Evolutionary conservation across 1,139 yeast genomes (phyloP).

Genomic region (Geotrichum armillariae): DNA sequence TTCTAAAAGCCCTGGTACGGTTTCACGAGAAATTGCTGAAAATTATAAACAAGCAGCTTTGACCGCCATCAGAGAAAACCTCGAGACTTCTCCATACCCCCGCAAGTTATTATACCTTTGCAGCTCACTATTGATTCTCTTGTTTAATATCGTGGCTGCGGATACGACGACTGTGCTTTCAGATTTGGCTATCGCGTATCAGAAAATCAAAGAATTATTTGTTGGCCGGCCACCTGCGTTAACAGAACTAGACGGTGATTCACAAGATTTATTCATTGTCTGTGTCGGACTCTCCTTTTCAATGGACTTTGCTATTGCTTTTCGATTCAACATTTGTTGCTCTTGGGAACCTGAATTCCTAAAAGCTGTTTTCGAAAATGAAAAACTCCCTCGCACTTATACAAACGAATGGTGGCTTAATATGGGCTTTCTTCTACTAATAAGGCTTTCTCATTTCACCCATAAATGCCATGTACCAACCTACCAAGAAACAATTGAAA

Average conservation of each 20-base stretch:
- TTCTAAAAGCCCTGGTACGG: constrained; percentile 18
- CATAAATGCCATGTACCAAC: constrained; percentile 14
- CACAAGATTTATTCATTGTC: constrained; percentile 12
- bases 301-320: constrained; percentile 14
- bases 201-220: constrained; percentile 1
- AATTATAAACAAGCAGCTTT: constrained; percentile 15
- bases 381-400: constrained; percentile 12
- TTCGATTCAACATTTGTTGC: constrained; percentile 13
- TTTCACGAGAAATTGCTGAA: constrained; percentile 14
- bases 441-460: constrained; percentile 15
- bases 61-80: constrained; percentile 9
- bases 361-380: constrained; percentile 7
- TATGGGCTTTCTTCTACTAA: constrained; percentile 10
- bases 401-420: constrained; percentile 22
- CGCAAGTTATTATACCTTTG: constrained; percentile 15
- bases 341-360: constrained; percentile 17
- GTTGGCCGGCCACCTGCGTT: constrained; percentile 8
- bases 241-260: background rate
- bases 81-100: constrained; percentile 8
- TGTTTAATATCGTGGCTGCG: constrained; percentile 12
- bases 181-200: constrained; percentile 4
- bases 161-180: constrained; percentile 10
- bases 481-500: constrained; percentile 8
- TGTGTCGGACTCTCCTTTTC: constrained; percentile 17
- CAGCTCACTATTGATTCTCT: constrained; percentile 9